Conservation (phyloP, 495 filamentous ascomycete genomes). For the Xylaria telfairii region DNA sequence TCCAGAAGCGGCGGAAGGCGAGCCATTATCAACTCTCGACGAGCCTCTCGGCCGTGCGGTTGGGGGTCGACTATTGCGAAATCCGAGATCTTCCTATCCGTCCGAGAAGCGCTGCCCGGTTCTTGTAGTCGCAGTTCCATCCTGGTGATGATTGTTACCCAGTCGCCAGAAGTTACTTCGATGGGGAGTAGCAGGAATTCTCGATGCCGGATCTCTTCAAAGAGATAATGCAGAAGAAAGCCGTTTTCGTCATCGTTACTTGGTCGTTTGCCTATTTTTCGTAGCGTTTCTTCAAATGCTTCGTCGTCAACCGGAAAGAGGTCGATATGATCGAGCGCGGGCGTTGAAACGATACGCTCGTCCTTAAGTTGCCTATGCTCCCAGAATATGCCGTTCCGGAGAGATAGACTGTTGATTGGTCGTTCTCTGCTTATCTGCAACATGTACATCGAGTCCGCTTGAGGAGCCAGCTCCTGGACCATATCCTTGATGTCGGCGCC, state of each 20-base stretch:
- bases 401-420: slow-evolving; percentile 17
- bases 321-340: slow-evolving; percentile 24
- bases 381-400: slow-evolving; percentile 34
- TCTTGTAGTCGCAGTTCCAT: neutral
- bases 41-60: neutral
- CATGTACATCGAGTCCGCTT: slow-evolving; percentile 30
- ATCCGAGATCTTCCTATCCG: slow-evolving; percentile 27
- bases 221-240: slow-evolving; percentile 29
- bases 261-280: slow-evolving; percentile 2
- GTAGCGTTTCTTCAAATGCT: slow-evolving; percentile 11
- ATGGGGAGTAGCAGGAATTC: slow-evolving; percentile 32
- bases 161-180: slow-evolving; percentile 12
- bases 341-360: slow-evolving; percentile 26
- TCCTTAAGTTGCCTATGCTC: slow-evolving; percentile 31
- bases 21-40: slow-evolving; percentile 17
- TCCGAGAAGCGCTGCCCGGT: no score
- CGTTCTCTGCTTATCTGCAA: slow-evolving; percentile 26
- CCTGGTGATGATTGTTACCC: slow-evolving; percentile 31
- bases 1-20: slow-evolving; percentile 22
- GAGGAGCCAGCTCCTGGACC: slow-evolving; percentile 19
- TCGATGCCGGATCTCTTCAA: slow-evolving; percentile 26
- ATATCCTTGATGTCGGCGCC: slow-evolving; percentile 19
- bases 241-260: neutral
- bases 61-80: slow-evolving; percentile 34
- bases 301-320: slow-evolving; percentile 26